These are phyloP conservation scores for Colletotrichum spaethianum DNA, from an alignment of 2,329 filamentous ascomycete genomes.

Conservation along the genomic window DNA sequence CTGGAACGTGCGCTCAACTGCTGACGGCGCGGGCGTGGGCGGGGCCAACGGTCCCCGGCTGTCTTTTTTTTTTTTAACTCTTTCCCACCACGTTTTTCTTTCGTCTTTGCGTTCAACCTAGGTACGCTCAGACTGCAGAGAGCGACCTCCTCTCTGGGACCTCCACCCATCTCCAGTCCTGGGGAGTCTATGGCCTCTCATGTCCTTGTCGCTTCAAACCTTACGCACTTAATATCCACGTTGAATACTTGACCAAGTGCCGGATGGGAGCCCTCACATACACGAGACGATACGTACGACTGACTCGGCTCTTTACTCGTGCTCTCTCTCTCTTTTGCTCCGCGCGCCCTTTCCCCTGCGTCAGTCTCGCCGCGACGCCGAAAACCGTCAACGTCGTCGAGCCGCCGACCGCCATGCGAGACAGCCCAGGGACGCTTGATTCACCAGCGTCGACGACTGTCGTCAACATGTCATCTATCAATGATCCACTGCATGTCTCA, in stretches of 20 bases:
- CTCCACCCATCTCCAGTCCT: conserved; percentile 5
- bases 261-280: conserved; percentile 35
- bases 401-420: conserved; percentile 26
- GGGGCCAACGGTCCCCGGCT: conserved; percentile 19
- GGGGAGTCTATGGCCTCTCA: conserved; percentile 6
- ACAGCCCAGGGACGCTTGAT: not conserved
- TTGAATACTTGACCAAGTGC: conserved; percentile 5
- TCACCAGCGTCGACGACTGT: conserved; percentile 18
- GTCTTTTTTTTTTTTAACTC: not conserved
- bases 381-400: conserved; percentile 17
- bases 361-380: conserved; percentile 6
- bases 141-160: not conserved
- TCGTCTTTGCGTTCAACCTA: not conserved
- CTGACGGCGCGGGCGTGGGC: not conserved
- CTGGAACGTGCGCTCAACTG: conserved; percentile 19
- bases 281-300: not conserved
- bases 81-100: conserved; percentile 27
- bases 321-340: not conserved
- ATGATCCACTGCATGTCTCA: conserved; percentile 55
- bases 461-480: conserved; percentile 43
- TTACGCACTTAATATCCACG: conserved; percentile 9
- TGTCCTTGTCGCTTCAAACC: not conserved
- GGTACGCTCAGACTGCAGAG: conserved; percentile 6
- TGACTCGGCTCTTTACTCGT: not conserved
- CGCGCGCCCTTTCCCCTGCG: conserved; percentile 24